Evolutionary conservation across 108 stramenopile genomes (phyloP).

Genomic region (Fragilaria crotonensis): DNA sequence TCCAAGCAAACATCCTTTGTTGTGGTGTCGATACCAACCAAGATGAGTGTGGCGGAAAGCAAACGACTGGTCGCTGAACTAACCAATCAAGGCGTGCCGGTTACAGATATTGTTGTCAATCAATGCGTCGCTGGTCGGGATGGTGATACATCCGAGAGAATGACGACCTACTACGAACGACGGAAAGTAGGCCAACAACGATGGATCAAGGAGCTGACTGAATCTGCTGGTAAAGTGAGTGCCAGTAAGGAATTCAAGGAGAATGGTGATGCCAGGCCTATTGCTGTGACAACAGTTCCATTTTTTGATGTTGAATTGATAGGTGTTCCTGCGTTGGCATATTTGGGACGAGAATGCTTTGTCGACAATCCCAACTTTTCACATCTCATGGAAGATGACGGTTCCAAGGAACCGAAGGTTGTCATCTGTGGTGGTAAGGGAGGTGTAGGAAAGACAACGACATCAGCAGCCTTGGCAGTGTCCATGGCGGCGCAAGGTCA

Average conservation of each 20-base stretch:
- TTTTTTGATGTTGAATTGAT: conserved; percentile 84
- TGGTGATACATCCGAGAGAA: conserved; percentile 21
- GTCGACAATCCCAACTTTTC: conserved; percentile 44
- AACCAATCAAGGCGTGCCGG: conserved; percentile 49
- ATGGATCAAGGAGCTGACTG: conserved; percentile 63
- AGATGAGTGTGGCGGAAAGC: conserved; percentile 73
- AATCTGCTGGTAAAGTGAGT: conserved; percentile 59
- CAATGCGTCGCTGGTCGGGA: conserved; percentile 54
- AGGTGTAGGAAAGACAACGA: conserved; percentile 87
- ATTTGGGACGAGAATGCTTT: conserved; percentile 51
- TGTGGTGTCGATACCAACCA: conserved; percentile 90
- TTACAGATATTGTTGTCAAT: conserved; percentile 75
- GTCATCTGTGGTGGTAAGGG: conserved; percentile 89
- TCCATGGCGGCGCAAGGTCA: conserved; percentile 80
- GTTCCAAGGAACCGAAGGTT: conserved; percentile 42
- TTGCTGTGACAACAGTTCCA: conserved; percentile 59
- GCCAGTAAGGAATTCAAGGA: conserved; percentile 44
- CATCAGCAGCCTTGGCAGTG: conserved; percentile 78
- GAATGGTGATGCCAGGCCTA: conserved; percentile 43
- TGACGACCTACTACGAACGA: conserved; percentile 63
- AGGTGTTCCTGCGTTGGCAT: conserved; percentile 73
- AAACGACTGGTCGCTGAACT: conserved; percentile 69
- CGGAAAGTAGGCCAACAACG: conserved; percentile 58
- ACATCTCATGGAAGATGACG: conserved; percentile 36
- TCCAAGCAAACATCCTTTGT: conserved; percentile 58